Percentiles rank a stretch among this genome's conserved stretches.
Evolutionary conservation across 768 basidiomycete genomes (phyloP).

Genomic region (Boletus pseudo-olivaceus): DNA sequence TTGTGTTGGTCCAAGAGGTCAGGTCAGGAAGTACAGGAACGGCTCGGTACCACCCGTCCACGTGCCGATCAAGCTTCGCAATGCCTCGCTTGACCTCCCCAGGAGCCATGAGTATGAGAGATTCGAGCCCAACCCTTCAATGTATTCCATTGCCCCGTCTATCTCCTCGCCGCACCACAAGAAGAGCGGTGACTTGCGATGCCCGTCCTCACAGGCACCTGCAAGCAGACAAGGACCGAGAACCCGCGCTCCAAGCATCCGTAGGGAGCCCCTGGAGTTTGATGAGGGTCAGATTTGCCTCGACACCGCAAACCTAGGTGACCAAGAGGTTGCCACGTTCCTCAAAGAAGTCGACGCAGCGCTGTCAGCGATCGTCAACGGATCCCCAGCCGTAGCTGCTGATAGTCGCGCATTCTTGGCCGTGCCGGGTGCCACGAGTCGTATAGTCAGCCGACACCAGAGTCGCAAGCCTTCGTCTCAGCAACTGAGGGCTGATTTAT

Average conservation of each 20-base stretch:
- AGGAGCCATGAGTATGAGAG: conserved; percentile 21
- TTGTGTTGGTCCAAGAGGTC: conserved; percentile 30
- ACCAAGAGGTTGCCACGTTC: conserved; percentile 31
- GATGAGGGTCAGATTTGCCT: conserved; percentile 31
- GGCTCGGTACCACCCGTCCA: conserved; percentile 32
- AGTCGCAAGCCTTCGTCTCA: conserved; percentile 31
- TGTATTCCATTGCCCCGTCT: conserved; percentile 31
- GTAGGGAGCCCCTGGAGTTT: conserved; percentile 28
- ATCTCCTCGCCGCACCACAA: conserved; percentile 21
- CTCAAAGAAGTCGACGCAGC: conserved; percentile 32
- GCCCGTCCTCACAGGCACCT: conserved; percentile 23
- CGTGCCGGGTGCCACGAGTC: conserved; percentile 25
- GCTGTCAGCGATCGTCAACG: conserved; percentile 22
- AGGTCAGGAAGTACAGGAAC: conserved; percentile 30
- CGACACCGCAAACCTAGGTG: conserved; percentile 28
- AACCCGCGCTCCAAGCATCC: conserved; percentile 27
- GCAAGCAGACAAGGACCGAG: conserved; percentile 27
- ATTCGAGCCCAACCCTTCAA: conserved; percentile 28
- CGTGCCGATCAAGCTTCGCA: conserved; percentile 27
- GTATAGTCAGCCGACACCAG: conserved; percentile 25
- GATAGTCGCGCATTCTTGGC: conserved; percentile 31
- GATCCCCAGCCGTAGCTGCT: conserved; percentile 28
- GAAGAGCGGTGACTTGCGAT: conserved; percentile 21
- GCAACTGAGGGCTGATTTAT: conserved; percentile 29
- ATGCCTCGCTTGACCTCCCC: conserved; percentile 30